Evolutionary conservation across 768 basidiomycete genomes (phyloP).

Genomic region (Epithele typhae): DNA sequence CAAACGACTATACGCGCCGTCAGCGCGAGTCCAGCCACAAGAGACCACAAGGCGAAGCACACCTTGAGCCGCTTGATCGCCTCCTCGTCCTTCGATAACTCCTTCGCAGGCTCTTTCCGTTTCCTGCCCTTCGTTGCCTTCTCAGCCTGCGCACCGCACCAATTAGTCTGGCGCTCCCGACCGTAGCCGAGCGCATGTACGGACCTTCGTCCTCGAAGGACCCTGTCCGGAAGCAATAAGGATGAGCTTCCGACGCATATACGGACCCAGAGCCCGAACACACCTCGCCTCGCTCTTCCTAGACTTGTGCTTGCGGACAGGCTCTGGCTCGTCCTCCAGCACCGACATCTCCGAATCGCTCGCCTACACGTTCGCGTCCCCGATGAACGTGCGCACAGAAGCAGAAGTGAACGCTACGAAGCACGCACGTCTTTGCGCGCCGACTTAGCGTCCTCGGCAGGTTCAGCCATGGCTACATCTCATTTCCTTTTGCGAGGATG

Average conservation of each 20-base stretch:
- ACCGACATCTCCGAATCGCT: slow-evolving; percentile 61
- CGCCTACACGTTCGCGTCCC: slow-evolving; percentile 28
- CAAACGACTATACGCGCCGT: slow-evolving; percentile 44
- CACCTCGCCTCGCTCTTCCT: slow-evolving; percentile 34
- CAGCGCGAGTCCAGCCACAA: background rate
- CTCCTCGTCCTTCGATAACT: slow-evolving; percentile 59
- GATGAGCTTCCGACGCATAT: too few relatives aligned
- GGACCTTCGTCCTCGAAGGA: too few relatives aligned
- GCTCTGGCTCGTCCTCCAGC: slow-evolving; percentile 53
- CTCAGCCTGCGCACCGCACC: too few relatives aligned
- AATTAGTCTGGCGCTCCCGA: too few relatives aligned
- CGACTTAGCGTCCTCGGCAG: too few relatives aligned
- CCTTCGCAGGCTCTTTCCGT: slow-evolving; percentile 25
- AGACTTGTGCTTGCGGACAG: slow-evolving; percentile 36
- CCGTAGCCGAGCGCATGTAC: too few relatives aligned
- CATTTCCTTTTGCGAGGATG: background rate
- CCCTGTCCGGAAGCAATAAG: too few relatives aligned
- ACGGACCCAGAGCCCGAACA: background rate
- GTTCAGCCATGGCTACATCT: too few relatives aligned
- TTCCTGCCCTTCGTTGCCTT: slow-evolving; percentile 26
- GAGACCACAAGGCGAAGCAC: background rate
- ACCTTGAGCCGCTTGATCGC: slow-evolving; percentile 75
- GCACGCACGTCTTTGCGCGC: too few relatives aligned
- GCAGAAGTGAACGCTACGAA: too few relatives aligned
- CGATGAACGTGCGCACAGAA: too few relatives aligned